Percentiles rank a stretch among this genome's conserved stretches.
These are phyloP conservation scores for Tetraselmis chui DNA, from an alignment of 139 green algal genomes.

Conservation along the genomic window DNA sequence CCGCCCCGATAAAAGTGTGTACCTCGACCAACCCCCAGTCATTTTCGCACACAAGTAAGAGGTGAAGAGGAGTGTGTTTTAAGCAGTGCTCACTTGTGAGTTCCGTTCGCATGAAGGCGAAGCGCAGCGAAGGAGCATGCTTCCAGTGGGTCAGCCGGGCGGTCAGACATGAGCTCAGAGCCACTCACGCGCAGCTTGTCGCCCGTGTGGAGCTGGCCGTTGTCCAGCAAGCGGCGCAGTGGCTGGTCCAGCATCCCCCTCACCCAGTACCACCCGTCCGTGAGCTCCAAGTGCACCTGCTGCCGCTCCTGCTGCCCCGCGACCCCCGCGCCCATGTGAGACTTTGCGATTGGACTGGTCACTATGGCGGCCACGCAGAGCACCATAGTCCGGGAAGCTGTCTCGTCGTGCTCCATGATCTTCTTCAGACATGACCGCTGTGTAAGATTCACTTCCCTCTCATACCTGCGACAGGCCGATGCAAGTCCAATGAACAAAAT, in stretches of 20 bases:
- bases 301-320: not conserved
- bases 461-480: slow-evolving; percentile 31
- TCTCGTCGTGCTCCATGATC: slow-evolving; percentile 53
- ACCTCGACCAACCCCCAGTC: not conserved
- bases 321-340: not conserved
- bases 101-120: slow-evolving; percentile 35
- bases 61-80: no score
- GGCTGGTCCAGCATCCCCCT: slow-evolving; percentile 32
- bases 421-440: slow-evolving; percentile 41
- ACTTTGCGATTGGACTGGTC: not conserved
- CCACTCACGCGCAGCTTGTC: slow-evolving; percentile 43
- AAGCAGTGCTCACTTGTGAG: slow-evolving; percentile 17
- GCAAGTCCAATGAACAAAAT: not conserved
- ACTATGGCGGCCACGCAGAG: slow-evolving; percentile 31
- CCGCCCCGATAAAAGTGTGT: no score
- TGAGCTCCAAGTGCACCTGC: slow-evolving; percentile 44
- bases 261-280: slow-evolving; percentile 66
- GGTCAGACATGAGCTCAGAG: slow-evolving; percentile 24
- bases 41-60: not conserved
- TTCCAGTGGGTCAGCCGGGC: slow-evolving; percentile 32
- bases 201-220: slow-evolving; percentile 13
- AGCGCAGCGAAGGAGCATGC: slow-evolving; percentile 15
- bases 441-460: slow-evolving; percentile 37
- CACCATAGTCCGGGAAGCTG: slow-evolving; percentile 34
- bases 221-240: slow-evolving; percentile 23